Conservation (phyloP, 1,284 basidiomycete species). For the Trichosporon coremiiforme region DNA sequence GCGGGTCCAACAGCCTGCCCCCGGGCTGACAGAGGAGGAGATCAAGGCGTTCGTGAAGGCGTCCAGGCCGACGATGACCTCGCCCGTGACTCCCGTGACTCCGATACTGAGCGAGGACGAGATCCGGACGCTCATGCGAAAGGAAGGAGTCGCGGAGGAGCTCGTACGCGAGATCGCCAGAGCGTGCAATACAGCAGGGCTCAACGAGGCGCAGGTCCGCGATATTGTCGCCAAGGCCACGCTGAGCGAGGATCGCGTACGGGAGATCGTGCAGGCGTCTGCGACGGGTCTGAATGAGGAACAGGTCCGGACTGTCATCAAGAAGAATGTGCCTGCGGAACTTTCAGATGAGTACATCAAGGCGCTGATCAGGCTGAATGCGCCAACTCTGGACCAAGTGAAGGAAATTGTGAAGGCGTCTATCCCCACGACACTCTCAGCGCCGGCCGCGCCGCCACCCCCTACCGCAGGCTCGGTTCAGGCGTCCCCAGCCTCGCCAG, state of each 20-base stretch:
- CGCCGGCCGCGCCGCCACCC: neutral
- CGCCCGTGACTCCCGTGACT: neutral
- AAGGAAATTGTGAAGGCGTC: neutral
- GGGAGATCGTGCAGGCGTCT: neutral
- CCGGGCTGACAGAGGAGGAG: neutral
- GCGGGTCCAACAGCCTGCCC: neutral
- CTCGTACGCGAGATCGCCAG: neutral
- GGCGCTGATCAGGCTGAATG: neutral
- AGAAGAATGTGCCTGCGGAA: neutral
- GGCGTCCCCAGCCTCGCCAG: neutral
- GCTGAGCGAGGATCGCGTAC: constrained; percentile 3
- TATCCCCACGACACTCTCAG: neutral
- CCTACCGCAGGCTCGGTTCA: neutral
- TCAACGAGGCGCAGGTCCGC: neutral
- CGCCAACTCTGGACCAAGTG: neutral
- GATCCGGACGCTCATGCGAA: neutral
- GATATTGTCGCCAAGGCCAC: neutral
- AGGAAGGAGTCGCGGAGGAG: neutral
- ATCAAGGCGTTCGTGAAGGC: neutral
- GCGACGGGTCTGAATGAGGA: neutral
- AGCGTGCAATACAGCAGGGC: neutral
- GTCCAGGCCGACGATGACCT: neutral
- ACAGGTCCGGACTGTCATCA: neutral
- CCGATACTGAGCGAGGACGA: neutral
- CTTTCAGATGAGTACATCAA: neutral